These are phyloP conservation scores for Coemansia sp. DNA, from an alignment of 192 early-diverging fungal genomes.

Conservation along the genomic window DNA sequence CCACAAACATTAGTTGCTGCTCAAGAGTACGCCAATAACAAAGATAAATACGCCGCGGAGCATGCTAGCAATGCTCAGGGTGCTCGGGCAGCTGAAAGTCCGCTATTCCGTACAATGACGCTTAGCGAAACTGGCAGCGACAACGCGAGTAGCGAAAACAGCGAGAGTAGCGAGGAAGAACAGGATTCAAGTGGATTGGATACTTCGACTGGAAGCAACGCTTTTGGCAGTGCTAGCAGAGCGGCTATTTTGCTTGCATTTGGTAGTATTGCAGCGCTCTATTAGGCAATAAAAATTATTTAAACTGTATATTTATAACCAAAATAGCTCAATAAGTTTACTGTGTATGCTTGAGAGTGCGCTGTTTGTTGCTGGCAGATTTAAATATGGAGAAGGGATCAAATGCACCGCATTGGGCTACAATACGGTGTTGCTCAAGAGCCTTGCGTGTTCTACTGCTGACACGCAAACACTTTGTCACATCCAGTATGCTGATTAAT, in stretches of 20 bases:
- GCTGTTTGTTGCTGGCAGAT: background rate
- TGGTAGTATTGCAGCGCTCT: too few species aligned
- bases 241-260: background rate
- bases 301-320: too few species aligned
- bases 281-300: too few species aligned
- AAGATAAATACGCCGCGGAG: background rate
- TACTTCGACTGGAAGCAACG: background rate
- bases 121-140: too few species aligned
- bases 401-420: constrained; percentile 19
- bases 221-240: background rate
- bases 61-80: constrained; percentile 2
- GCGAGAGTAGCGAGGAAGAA: constrained; percentile 8
- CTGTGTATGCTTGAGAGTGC: too few species aligned
- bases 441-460: constrained; percentile 18
- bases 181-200: constrained; percentile 10
- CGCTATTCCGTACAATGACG: background rate
- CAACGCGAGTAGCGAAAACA: constrained; percentile 1
- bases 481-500: constrained; percentile 45
- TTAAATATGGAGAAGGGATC: constrained; percentile 39
- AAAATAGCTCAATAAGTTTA: too few species aligned
- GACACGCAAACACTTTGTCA: constrained; percentile 49
- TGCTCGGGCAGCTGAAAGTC: constrained; percentile 7
- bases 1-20: constrained; percentile 31
- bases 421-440: constrained; percentile 15
- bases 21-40: constrained; percentile 35